These are phyloP conservation scores for Leucocoprinus leucothites DNA, from an alignment of 768 basidiomycete species.

Conservation along the genomic window DNA sequence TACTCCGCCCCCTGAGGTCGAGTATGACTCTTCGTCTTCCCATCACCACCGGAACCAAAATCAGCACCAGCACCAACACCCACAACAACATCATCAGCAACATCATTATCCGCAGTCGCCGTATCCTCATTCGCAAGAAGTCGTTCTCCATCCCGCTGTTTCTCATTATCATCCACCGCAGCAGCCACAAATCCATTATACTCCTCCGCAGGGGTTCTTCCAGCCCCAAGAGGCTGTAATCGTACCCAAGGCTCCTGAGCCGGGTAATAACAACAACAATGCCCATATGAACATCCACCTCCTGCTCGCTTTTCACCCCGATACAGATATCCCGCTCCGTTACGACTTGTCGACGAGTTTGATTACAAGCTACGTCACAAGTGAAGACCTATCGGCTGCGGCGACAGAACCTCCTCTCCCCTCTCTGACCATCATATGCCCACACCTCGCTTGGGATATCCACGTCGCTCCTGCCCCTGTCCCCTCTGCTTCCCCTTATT, in stretches of 20 bases:
- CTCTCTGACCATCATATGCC: slow-evolving; percentile 30
- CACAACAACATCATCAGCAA: slow-evolving; percentile 20
- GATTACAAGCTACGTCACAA: slow-evolving; percentile 28
- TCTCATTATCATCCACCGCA: not conserved
- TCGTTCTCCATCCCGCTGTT: no score
- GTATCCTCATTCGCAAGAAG: no score
- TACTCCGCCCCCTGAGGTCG: slow-evolving; percentile 34
- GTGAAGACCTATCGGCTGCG: slow-evolving; percentile 21
- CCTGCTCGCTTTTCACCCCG: slow-evolving; percentile 36
- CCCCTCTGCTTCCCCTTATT: no score
- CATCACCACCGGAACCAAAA: slow-evolving; percentile 24
- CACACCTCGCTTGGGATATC: slow-evolving; percentile 28
- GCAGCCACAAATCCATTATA: not conserved
- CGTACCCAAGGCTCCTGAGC: no score
- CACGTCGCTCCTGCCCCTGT: slow-evolving; percentile 23
- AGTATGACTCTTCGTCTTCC: slow-evolving; percentile 23
- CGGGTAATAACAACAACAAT: no score
- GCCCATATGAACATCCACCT: slow-evolving; percentile 29
- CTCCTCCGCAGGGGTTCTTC: not conserved
- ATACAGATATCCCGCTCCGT: slow-evolving; percentile 26
- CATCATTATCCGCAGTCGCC: not conserved
- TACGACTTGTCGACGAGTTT: slow-evolving; percentile 34
- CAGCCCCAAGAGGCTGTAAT: no score
- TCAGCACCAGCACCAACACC: slow-evolving; percentile 23
- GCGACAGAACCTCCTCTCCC: slow-evolving; percentile 23